Base-by-base conservation (phyloP, 495 filamentous ascomycete genomes). In the Penicillium verhagenii region DNA sequence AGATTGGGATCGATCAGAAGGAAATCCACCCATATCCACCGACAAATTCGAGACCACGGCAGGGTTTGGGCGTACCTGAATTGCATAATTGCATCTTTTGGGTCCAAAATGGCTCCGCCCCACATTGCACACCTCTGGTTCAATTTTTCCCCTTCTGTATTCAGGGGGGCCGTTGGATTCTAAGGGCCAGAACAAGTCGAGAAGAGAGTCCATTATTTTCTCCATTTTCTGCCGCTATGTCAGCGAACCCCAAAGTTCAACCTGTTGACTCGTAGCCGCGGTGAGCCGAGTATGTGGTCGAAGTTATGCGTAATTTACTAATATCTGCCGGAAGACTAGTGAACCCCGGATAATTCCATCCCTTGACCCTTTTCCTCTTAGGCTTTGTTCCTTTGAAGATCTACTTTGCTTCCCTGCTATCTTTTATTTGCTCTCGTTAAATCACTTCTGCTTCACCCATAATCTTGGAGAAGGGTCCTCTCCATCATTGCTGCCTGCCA, bases 141-240 rank as follows among this genome's bases (percentile, higher is more conserved):
- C 18, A 11, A 5, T 43, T 23, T 7, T 9, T 21, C 6, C 1
- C 13, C 4, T 26, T 45, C 3, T 21, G 20, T 2, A 25, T 35
- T 48, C 46, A 48, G 26, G 46, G 46, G 46, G n/a, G n/a, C n/a
- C 8, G 46, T 29, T 33, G n/a, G 10, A 4, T 28, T 48, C 47
- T 49, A 50, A 50, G 6, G n/a, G n/a, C n/a, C n/a, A n/a, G n/a
- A n/a, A n/a, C n/a, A n/a, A 35, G 38, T 50, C 47, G 47, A 50
- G 31, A 50, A 48, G n/a, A n/a, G 20, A 50, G 47, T 24, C 42
- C 42, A 24, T 25, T n/a, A n/a, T n/a, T n/a, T n/a, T n/a, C n/a
- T n/a, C n/a, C n/a, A n/a, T n/a, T n/a, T 16, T 45, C 21, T 14
- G 14, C 29, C 29, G 29, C 33, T 35, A 35, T 26, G 42, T 45